These are phyloP conservation scores for Glomus cerebriforme DNA, from an alignment of 192 early-diverging fungal species.

Conservation along the genomic window DNA sequence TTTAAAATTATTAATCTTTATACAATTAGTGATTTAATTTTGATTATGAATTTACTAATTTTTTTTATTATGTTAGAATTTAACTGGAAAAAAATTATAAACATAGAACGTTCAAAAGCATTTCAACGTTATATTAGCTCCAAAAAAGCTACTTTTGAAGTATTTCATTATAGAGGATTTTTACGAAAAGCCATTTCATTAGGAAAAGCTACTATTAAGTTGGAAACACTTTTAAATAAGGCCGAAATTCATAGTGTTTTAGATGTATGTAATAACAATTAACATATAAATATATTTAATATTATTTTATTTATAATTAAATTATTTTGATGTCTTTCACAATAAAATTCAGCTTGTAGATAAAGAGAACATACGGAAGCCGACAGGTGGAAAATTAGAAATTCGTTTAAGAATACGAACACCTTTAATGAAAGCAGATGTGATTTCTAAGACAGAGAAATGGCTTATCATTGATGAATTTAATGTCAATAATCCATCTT, in stretches of 20 bases:
- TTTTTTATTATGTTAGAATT: conserved; percentile 45
- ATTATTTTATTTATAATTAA: conserved; percentile 7
- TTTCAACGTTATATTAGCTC: conserved; percentile 68
- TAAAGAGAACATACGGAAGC: conserved; percentile 50
- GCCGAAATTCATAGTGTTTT: conserved; percentile 66
- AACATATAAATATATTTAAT: background rate
- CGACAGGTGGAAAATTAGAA: conserved; percentile 69
- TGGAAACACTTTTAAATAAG: conserved; percentile 62
- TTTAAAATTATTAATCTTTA: conserved; percentile 32
- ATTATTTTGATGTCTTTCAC: conserved; percentile 16
- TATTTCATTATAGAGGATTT: conserved; percentile 66
- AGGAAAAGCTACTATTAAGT: conserved; percentile 58
- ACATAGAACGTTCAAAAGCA: conserved; percentile 59
- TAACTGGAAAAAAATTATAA: conserved; percentile 52
- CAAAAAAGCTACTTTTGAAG: conserved; percentile 71
- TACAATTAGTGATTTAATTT: background rate
- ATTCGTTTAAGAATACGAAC: conserved; percentile 62
- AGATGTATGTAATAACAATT: conserved; percentile 47
- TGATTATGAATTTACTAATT: too few relatives aligned
- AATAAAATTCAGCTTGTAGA: conserved; percentile 27
- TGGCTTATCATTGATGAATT: conserved; percentile 68
- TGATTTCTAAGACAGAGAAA: conserved; percentile 58
- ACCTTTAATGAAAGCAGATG: conserved; percentile 61
- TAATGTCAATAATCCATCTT: conserved; percentile 31
- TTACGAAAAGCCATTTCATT: conserved; percentile 56